Evolutionary conservation across 2,329 filamentous ascomycete species (phyloP).

Genomic region (Stachybotrys chartarum): DNA sequence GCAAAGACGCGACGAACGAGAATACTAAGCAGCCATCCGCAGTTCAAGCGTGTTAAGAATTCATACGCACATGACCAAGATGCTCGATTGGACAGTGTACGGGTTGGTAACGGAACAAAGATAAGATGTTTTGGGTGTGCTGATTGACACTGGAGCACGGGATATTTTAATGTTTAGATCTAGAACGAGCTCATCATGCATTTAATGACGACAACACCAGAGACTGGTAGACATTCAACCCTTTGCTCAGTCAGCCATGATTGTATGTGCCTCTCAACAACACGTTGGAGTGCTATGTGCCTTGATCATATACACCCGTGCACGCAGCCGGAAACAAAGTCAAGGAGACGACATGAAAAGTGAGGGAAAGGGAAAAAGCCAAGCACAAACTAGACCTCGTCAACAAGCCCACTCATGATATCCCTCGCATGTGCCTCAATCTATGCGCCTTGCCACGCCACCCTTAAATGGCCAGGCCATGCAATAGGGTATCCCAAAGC

Average conservation of each 20-base stretch:
- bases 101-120: neutral
- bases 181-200: neutral
- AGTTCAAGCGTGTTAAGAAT: too few relatives aligned
- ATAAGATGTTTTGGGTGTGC: neutral
- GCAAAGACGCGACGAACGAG: constrained; percentile 20
- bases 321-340: neutral
- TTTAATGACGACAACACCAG: neutral
- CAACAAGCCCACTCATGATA: neutral
- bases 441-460: neutral
- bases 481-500: neutral
- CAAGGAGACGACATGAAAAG: neutral
- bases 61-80: too few relatives aligned
- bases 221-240: neutral
- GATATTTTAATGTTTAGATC: neutral
- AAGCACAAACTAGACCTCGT: too few relatives aligned
- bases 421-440: neutral
- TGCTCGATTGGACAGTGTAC: neutral
- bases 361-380: neutral
- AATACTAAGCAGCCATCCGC: neutral
- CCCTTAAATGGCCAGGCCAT: neutral
- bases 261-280: neutral
- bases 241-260: neutral
- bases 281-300: neutral
- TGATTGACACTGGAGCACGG: too few relatives aligned
- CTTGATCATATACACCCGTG: too few relatives aligned